Base-by-base conservation (phyloP, 208 protist species). In the Crithidia acanthocephali region DNA sequence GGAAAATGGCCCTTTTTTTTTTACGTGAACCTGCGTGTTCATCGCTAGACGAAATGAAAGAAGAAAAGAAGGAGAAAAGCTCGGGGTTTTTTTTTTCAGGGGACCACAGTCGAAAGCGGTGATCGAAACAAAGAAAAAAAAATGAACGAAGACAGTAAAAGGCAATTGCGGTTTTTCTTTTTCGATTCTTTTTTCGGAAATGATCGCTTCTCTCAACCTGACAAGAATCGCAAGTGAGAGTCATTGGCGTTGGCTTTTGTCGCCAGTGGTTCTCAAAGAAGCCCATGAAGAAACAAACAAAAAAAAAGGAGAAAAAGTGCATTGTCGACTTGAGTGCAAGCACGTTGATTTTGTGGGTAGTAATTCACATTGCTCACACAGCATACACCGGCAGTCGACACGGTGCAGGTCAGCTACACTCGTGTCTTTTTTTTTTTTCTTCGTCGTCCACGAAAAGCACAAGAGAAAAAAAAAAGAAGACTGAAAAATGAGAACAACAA, bases 401-500 rank as follows among this genome's bases (percentile, higher is more conserved):
- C n/a, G n/a, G n/a, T n/a, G n/a, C n/a, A n/a, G n/a, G n/a, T n/a
- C n/a, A n/a, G n/a, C n/a, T n/a, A n/a, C n/a, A n/a, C n/a, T n/a
- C n/a, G n/a, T n/a, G n/a, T n/a, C n/a, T n/a, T n/a, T n/a, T n/a
- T n/a, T n/a, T n/a, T n/a, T n/a, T n/a, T n/a, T n/a, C n/a, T 11
- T 40, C 35, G 11, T 11, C 11, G 35, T 40, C 11, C 11, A 13
- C 35, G 35, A 40, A 61, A 58, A 53, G 25, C n/a, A 55, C 30
- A 67, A 56, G 20, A 28, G n/a, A 44, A 30, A 33, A 32, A 68
- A 61, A 59, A 45, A 55, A 30, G 5, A 18, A 28, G 2, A 55
- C 25, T 9, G 30, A 72, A 61, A 47, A 44, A 56, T 16, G 53
- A 73, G 13, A 28, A 56, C 33, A 51, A 68, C 23, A 68, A 18